phyloP scores from a whole-genome alignment of 2,329 filamentous ascomycete genomes.

The Diaporthe eres region DNA sequence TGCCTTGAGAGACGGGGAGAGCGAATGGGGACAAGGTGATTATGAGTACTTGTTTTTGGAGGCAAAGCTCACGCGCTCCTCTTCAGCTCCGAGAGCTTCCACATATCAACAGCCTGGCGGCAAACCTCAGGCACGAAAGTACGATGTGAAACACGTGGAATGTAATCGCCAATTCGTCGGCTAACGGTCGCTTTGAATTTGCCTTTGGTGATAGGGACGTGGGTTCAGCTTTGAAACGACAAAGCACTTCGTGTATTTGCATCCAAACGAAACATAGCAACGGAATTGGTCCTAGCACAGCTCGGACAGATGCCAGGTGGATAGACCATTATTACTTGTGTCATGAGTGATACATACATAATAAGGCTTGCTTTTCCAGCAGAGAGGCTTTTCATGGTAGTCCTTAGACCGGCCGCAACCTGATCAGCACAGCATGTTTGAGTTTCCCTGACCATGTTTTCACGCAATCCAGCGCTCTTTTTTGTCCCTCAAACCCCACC shows the following conservation, averaged over 20 bases:
- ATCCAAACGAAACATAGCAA: slow-evolving; percentile 4
- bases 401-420: not conserved
- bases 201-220: not conserved
- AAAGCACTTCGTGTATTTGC: not conserved
- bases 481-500: not conserved
- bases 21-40: too few species aligned
- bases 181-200: slow-evolving; percentile 5
- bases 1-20: not conserved
- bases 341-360: not conserved
- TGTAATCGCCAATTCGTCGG: not conserved
- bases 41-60: not conserved
- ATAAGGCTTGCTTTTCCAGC: not conserved
- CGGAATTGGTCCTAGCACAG: not conserved
- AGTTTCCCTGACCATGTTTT: not conserved
- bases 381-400: not conserved
- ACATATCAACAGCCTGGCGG: slow-evolving; percentile 4
- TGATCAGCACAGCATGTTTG: not conserved
- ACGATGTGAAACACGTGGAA: slow-evolving; percentile 4
- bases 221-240: not conserved
- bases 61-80: not conserved
- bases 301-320: not conserved
- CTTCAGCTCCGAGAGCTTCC: not conserved
- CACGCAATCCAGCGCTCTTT: not conserved
- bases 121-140: not conserved
- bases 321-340: not conserved